Percentiles rank a stretch among this genome's conserved stretches.
phyloP scores from a whole-genome alignment of 139 green algal genomes.

The Closterium sp. region DNA sequence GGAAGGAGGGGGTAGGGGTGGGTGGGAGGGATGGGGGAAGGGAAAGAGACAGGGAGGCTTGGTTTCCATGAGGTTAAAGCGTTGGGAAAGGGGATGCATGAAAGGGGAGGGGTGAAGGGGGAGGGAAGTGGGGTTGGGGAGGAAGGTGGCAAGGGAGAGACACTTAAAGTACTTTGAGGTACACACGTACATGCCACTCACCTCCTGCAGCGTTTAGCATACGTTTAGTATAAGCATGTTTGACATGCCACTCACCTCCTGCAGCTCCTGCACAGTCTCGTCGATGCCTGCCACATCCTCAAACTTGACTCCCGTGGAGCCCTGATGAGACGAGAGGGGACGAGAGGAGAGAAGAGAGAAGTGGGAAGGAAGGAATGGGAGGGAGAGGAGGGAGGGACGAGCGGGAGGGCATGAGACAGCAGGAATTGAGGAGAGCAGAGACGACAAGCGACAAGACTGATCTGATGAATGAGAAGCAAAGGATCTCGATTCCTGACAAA shows the following conservation, averaged over 20 bases:
- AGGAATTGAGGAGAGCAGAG: background rate
- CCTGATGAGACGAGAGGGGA: background rate
- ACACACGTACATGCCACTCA: conserved; percentile 47
- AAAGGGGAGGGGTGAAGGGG: too few species aligned
- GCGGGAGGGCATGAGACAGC: too few species aligned
- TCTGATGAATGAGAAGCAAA: background rate
- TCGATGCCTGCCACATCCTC: conserved; percentile 90
- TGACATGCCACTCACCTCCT: conserved; percentile 58
- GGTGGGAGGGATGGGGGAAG: background rate
- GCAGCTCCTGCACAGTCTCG: conserved; percentile 74
- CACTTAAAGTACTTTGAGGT: conserved; percentile 51
- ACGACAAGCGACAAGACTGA: background rate
- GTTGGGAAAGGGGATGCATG: too few species aligned
- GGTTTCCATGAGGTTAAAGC: conserved; percentile 74
- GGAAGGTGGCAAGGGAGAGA: too few species aligned
- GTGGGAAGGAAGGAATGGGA: background rate
- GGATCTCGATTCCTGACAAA: background rate
- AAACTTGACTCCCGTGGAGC: conserved; percentile 72
- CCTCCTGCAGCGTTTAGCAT: conserved; percentile 69
- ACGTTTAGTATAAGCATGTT: background rate
- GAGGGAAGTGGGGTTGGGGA: too few species aligned
- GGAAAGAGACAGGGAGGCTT: conserved; percentile 72
- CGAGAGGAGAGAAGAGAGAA: background rate
- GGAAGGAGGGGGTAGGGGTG: background rate
- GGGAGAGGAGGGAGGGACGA: background rate